Conservation (phyloP, 2,329 filamentous ascomycete species). For the Phyllosticta citribraziliensis region DNA sequence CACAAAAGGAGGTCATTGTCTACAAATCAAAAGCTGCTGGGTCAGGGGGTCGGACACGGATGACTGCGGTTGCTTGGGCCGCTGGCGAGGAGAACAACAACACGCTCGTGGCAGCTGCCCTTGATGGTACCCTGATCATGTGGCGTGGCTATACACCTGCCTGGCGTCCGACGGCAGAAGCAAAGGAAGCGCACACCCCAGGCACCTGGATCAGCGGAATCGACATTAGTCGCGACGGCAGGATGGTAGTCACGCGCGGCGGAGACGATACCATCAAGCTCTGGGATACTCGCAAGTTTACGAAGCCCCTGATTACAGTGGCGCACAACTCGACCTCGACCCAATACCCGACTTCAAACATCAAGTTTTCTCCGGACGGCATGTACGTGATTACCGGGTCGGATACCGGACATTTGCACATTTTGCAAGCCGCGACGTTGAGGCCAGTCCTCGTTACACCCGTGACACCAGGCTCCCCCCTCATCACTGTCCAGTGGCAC, state of each 20-base stretch:
- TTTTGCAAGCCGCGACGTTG: constrained; percentile 86
- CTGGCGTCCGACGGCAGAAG: constrained; percentile 69
- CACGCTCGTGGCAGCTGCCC: constrained; percentile 68
- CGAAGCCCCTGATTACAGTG: constrained; percentile 70
- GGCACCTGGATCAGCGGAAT: constrained; percentile 88
- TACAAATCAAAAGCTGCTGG: constrained; percentile 90
- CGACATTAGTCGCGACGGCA: constrained; percentile 82
- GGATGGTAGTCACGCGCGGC: constrained; percentile 81
- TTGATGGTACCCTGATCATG: constrained; percentile 87
- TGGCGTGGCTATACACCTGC: constrained; percentile 86
- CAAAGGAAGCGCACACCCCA: constrained; percentile 69
- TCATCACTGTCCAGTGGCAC: constrained; percentile 87
- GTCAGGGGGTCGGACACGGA: constrained; percentile 79
- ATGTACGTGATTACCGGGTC: constrained; percentile 85
- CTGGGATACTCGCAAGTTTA: constrained; percentile 96
- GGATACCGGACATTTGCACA: constrained; percentile 73
- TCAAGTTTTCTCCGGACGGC: constrained; percentile 77
- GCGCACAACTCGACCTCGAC: constrained; percentile 73
- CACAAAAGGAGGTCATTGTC: constrained; percentile 87
- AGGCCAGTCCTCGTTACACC: constrained; percentile 75
- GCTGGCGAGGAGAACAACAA: constrained; percentile 66
- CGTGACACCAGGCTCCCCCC: constrained; percentile 72
- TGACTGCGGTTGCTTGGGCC: constrained; percentile 89
- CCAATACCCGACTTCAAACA: constrained; percentile 75
- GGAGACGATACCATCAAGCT: constrained; percentile 90